Evolutionary conservation across 495 filamentous ascomycete genomes (phyloP), one percentile per base, ranked within the genome.

Genomic region (Daldinia childiae): DNA sequence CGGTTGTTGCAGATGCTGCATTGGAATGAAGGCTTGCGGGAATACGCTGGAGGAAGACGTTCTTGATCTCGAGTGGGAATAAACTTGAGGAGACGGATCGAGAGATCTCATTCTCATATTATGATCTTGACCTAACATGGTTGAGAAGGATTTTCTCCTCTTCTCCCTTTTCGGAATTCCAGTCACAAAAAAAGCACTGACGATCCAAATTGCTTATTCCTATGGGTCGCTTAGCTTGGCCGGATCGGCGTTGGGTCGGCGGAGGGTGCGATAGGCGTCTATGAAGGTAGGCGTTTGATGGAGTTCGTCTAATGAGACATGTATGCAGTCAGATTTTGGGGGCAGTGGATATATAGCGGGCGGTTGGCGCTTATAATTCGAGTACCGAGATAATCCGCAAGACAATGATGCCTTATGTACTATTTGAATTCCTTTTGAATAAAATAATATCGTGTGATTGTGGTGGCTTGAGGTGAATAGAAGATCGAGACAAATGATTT

Each of bases 11-110:
- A 78, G 71, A 69, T 80, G 56, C 57, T 70, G 64, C 71, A 74
- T 75, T 66, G 75, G 62, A 19, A 62, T 48, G 70, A 68, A 66
- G 43, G 75, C 69, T 66, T 83, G 78, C 17, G 88, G 87, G 50
- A 88, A 83, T 39, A 81, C 83, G 73, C 82, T 85, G 26, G 89
- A 90, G 15, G 88, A 90, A 9, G 88, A 87, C 14, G 88, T 89
- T 64, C 88, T 83, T 60, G 83, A 84, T 54, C 87, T 78, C 32
- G 84, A 82, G 78, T 90, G 85, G 75, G 78, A 74, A 73, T 84
- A 84, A 58, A 74, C 54, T 34, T 70, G 71, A 57, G 69, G 54
- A 17, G 78, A 64, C 7, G 79, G 78, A 26, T 85, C 82, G 64
- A 82, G 74, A 43, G 79, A 74, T 52, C 77, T 68, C 68, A 73